These are phyloP conservation scores for Chlamydomonas sphaeroides DNA, from an alignment of 139 green algal species.

Conservation along the genomic window DNA sequence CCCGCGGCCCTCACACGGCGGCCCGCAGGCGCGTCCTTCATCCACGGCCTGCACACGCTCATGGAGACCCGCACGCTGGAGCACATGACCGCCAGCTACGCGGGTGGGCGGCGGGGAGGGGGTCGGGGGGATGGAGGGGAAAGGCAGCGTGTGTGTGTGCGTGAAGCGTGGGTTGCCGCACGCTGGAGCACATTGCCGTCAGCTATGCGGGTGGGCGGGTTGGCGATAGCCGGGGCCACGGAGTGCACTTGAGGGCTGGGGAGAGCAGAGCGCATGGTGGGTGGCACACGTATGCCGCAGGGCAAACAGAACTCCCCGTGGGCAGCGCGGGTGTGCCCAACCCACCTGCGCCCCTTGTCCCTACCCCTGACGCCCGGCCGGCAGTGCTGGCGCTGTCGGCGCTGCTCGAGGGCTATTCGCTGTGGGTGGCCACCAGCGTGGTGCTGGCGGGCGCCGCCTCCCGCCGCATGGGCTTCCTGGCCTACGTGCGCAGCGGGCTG, in stretches of 20 bases:
- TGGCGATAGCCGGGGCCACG: no score
- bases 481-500: conserved; percentile 59
- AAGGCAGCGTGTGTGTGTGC: not conserved
- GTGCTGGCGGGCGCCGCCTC: conserved; percentile 61
- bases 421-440: conserved; percentile 77
- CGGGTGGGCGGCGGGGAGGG: conserved; percentile 23
- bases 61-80: conserved; percentile 56
- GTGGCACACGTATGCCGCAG: no score
- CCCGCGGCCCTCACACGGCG: no score
- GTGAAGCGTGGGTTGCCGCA: no score
- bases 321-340: no score
- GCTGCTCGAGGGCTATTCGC: conserved; percentile 83
- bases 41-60: conserved; percentile 82
- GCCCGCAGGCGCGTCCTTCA: conserved; percentile 74
- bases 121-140: not conserved
- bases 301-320: no score
- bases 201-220: not conserved
- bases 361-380: not conserved
- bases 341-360: no score
- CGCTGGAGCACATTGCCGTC: no score
- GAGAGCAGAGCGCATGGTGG: no score
- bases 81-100: conserved; percentile 49
- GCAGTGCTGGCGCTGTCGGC: conserved; percentile 79
- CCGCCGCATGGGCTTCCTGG: conserved; percentile 60
- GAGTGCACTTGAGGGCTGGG: no score